phyloP scores from a whole-genome alignment of 2,329 filamentous ascomycete species.

The Drechslera avenae region DNA sequence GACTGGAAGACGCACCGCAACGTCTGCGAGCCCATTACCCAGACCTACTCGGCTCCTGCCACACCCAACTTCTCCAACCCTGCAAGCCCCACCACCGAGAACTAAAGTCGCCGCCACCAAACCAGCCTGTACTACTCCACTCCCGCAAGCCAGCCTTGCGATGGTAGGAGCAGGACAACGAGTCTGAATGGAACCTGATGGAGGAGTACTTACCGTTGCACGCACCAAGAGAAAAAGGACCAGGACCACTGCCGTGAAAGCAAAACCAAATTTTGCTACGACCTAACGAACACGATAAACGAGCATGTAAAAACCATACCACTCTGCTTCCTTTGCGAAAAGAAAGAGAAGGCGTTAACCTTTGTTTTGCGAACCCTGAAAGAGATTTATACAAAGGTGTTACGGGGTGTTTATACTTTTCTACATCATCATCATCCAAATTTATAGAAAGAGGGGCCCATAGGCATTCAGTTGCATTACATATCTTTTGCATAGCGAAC shows the following conservation, averaged over 20 bases:
- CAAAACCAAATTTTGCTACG: too few relatives aligned
- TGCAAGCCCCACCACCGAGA: conserved; percentile 29
- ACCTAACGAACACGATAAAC: background rate
- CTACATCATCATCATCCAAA: background rate
- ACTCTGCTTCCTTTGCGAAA: background rate
- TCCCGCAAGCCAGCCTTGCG: too few relatives aligned
- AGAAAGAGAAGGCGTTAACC: background rate
- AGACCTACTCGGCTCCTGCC: conserved; percentile 29
- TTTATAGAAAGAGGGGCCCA: background rate
- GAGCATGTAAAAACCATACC: background rate
- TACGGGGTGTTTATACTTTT: background rate
- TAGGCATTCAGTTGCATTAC: background rate
- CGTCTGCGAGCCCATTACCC: conserved; percentile 44
- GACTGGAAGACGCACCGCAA: conserved; percentile 60
- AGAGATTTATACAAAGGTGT: background rate
- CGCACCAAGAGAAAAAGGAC: too few relatives aligned
- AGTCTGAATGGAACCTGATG: too few relatives aligned
- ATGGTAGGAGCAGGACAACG: too few relatives aligned
- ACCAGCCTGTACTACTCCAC: too few relatives aligned
- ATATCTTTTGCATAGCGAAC: too few relatives aligned
- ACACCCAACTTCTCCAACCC: conserved; percentile 38
- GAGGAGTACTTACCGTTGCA: too few relatives aligned
- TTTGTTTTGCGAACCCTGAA: background rate
- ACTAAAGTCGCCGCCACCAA: background rate
- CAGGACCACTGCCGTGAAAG: too few relatives aligned